Evolutionary conservation across 148 eudicot genomes (phyloP), one percentile per base, ranked within the genome.

Genomic region (Rhododendron ovatum): DNA sequence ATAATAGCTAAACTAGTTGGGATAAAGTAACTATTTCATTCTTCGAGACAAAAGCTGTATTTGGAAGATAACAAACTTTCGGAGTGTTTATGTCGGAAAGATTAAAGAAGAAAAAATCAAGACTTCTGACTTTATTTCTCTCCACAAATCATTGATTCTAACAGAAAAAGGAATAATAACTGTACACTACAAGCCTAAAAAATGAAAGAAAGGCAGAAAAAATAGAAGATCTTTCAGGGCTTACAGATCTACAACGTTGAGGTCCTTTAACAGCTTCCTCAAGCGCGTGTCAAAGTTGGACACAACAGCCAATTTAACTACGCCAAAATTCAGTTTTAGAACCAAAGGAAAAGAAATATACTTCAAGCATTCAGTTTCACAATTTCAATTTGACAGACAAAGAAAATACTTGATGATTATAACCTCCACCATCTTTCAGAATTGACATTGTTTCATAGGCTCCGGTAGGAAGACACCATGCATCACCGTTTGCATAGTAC

Each of bases 301-400:
- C 33, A 98, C 98, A 86, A 95, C 98, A 30, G 96, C 99, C 88
- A 98, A 87, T 93, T 94, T 95, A 89, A 98, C 99, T 98, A 96
- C 84, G 83, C 75, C 85, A 90, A 57, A 80, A 51, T 80, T 59
- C 71, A 82, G 87, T 84, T 76, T 83, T 26, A 39, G 69, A 82
- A 45, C 41, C 65, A 50, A 45, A 82, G 47, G 53, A 50, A 71
- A 55, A 4, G 65, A 86, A 80, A 55, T 75, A 65, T 43, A 43
- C 26, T 35, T 83, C 0, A 67, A 15, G 39, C 75, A 74, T 87
- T 73, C 43, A 84, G 18, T 53, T 82, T 13, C 22, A 83, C 30
- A 24, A 69, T 79, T 83, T 74, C 65, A 59, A 59, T 20, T 59
- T 41, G 82, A 83, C 65, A 78, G 86, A 63, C 81, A 83, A 88